Base-by-base conservation (phyloP, 805 yeast genomes). In the Pichia cabralensis region DNA sequence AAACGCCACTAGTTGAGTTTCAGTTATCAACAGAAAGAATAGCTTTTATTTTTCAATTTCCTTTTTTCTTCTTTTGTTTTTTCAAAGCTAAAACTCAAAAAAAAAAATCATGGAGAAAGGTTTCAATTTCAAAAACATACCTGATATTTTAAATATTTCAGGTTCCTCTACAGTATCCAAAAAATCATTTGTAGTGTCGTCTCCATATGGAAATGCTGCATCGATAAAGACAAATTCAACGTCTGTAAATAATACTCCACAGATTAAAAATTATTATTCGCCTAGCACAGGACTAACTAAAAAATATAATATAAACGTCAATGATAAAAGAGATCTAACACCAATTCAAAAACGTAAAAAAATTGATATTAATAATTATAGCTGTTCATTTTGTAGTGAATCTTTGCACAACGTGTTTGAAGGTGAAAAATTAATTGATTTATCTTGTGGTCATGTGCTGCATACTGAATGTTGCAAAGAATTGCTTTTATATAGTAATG, bases 311-410 rank as follows among this genome's bases (percentile, higher is more conserved):
- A n/a, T n/a, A n/a, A n/a, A n/a, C n/a, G n/a, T n/a, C n/a, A n/a
- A n/a, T n/a, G n/a, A 15, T 24, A 7, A n/a, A 28, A 23, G n/a
- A 14, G 15, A 27, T 20, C 30, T 33, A 6, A 10, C 12, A 11
- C 15, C 28, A 9, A 3, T 13, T 13, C 31, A 13, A 28, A 17
- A 14, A 5, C 28, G 23, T 11, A 18, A 21, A 8, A 14, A 11
- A 9, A 22, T 10, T n/a, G 18, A 22, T 9, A 10, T 18, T 8
- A n/a, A 36, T 14, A 9, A 13, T 5, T 12, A 13, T n/a, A 31
- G 14, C 3, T 70, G 76, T 43, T 56, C 62, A 11, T 54, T 68
- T 26, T 71, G 76, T 46, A 57, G 58, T 11, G 74, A 69, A 38
- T 51, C 60, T 4, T 45, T 70, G 25, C 49, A 55, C 3, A 53